A percentile compares a stretch with the other conserved stretches of the same genome.
These are phyloP conservation scores for Ganoderma sinense DNA, from an alignment of 1,284 basidiomycete species.

Conservation along the genomic window DNA sequence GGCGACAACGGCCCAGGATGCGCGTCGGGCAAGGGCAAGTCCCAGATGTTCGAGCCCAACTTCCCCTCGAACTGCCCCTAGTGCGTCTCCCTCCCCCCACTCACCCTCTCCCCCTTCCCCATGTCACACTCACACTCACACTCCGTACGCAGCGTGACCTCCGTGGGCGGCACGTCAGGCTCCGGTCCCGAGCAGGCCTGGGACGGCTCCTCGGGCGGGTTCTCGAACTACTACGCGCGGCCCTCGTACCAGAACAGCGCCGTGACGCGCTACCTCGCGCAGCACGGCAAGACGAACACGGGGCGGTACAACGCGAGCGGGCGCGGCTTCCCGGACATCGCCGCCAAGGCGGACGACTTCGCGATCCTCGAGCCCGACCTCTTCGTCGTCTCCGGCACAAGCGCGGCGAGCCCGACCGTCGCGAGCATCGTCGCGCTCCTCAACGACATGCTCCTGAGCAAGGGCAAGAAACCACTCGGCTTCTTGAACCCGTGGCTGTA, in stretches of 20 bases:
- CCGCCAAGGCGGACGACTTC: constrained; percentile 40
- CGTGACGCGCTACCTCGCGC: constrained; percentile 40
- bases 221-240: constrained; percentile 54
- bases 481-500: constrained; percentile 58
- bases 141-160: constrained; percentile 55
- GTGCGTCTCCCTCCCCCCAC: constrained; percentile 25
- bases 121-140: no score
- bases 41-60: constrained; percentile 68
- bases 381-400: constrained; percentile 56
- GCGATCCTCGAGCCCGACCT: constrained; percentile 45
- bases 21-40: constrained; percentile 50
- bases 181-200: constrained; percentile 58
- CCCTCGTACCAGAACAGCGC: constrained; percentile 47
- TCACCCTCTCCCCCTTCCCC: no score
- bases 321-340: constrained; percentile 43
- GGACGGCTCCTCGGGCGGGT: constrained; percentile 65
- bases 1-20: constrained; percentile 67
- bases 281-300: constrained; percentile 39
- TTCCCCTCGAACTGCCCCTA: constrained; percentile 73
- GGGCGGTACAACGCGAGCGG: constrained; percentile 40
- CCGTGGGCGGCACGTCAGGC: constrained; percentile 60
- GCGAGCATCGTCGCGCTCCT: constrained; percentile 60
- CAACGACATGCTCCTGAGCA: constrained; percentile 54
- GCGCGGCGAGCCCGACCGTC: constrained; percentile 58
- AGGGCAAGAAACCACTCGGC: constrained; percentile 50